Evolutionary conservation across 2,329 filamentous ascomycete genomes (phyloP).

Genomic region (Diaporthe amygdali): DNA sequence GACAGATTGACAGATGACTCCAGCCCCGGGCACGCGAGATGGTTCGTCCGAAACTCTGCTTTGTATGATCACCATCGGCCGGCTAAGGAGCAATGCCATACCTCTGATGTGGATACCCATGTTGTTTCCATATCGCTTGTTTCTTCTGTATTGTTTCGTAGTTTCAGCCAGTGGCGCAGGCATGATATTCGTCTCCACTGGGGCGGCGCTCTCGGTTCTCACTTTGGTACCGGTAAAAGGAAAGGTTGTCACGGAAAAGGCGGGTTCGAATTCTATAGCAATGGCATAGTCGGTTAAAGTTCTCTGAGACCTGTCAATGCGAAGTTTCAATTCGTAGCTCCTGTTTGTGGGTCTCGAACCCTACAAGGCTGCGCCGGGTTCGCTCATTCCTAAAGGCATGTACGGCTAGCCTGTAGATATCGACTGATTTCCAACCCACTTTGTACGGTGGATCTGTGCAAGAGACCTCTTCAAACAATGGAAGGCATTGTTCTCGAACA

Average conservation of each 20-base stretch:
- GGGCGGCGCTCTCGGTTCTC: neutral
- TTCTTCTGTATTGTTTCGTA: neutral
- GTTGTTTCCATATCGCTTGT: neutral
- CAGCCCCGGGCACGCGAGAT: neutral
- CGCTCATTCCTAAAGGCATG: neutral
- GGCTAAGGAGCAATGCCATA: neutral
- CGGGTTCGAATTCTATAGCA: neutral
- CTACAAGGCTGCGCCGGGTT: neutral
- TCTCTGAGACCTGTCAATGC: neutral
- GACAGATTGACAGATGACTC: neutral
- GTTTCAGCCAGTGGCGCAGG: neutral
- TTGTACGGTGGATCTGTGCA: neutral
- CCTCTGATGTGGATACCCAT: neutral
- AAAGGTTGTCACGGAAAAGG: neutral
- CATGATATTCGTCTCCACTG: neutral
- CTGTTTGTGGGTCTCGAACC: neutral
- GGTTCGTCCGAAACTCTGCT: constrained; percentile 12
- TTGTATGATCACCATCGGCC: constrained; percentile 5
- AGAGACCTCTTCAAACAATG: neutral
- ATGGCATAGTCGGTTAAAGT: neutral
- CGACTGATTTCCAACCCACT: neutral
- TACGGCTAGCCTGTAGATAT: neutral
- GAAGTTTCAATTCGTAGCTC: no score
- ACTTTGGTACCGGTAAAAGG: neutral
- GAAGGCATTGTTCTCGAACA: neutral